A percentile compares a stretch with the other conserved stretches of the same genome.
These are phyloP conservation scores for Globisporangium middletonii DNA, from an alignment of 352 stramenopile genomes.

Conservation along the genomic window DNA sequence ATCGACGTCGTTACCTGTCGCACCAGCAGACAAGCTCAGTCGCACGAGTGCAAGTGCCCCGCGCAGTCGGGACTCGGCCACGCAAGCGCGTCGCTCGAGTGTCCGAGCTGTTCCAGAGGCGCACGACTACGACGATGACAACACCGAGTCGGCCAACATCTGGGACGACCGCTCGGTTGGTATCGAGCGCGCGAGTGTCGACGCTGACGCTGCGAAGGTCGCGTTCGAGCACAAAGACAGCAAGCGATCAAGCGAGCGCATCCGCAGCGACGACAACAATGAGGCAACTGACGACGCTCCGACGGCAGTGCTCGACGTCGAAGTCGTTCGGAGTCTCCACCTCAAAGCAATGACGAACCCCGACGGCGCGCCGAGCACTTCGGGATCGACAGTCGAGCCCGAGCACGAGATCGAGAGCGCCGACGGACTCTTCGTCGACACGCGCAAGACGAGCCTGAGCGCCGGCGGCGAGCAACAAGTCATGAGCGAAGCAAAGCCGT, in stretches of 20 bases:
- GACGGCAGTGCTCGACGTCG: background rate
- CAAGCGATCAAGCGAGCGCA: background rate
- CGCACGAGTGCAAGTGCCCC: no score
- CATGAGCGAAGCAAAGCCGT: background rate
- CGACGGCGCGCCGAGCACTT: background rate
- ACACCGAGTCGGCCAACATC: conserved; percentile 10
- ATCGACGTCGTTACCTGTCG: no score
- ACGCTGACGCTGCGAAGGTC: conserved; percentile 7
- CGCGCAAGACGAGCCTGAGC: conserved; percentile 1
- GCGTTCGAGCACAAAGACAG: conserved; percentile 7
- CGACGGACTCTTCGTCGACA: conserved; percentile 5
- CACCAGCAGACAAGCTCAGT: no score
- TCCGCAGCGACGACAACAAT: background rate
- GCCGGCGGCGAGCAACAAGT: background rate
- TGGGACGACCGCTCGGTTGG: conserved; percentile 7
- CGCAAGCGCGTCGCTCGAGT: background rate
- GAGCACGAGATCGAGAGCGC: conserved; percentile 39
- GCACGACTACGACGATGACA: conserved; percentile 2
- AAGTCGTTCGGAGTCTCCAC: background rate
- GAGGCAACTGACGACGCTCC: background rate
- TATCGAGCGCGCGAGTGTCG: conserved; percentile 19
- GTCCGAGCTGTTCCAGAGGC: background rate
- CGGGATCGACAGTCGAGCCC: conserved; percentile 21
- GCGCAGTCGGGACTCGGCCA: background rate
- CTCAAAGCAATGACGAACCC: background rate